Evolutionary conservation across 257 asterid genomes (phyloP).

Genomic region (Nicotiana tomentosiformis): DNA sequence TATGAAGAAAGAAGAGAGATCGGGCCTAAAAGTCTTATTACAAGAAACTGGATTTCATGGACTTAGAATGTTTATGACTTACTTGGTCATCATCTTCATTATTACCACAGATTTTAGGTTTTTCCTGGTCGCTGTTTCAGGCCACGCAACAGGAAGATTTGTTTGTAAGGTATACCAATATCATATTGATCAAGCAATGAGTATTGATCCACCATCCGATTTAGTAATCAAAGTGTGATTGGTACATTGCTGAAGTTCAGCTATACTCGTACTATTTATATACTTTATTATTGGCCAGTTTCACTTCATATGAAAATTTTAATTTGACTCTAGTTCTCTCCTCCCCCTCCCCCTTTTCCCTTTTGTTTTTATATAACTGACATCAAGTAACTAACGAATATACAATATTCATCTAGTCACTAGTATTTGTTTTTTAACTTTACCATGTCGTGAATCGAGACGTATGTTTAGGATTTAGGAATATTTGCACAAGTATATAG

Average conservation of each 20-base stretch:
- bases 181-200: constrained; percentile 6
- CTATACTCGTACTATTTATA: not conserved
- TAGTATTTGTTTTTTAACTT: not conserved
- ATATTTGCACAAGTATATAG: no score
- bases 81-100: constrained; percentile 15
- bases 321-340: not conserved
- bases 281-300: not conserved
- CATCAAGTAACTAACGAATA: not conserved
- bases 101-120: constrained; percentile 19
- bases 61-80: constrained; percentile 23
- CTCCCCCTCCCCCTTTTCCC: not conserved
- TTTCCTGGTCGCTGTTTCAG: constrained; percentile 32
- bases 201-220: not conserved
- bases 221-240: not conserved
- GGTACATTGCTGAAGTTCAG: not conserved
- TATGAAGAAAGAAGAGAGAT: not conserved
- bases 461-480: no score
- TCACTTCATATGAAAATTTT: no score
- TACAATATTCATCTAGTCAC: not conserved
- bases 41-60: constrained; percentile 14
- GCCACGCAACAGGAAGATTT: constrained; percentile 51
- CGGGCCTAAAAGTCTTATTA: not conserved
- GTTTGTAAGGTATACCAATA: constrained; percentile 24
- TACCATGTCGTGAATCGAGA: not conserved
- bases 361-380: not conserved